Conservation (phyloP, 148 eudicot species). For the Oxyria digyna region DNA sequence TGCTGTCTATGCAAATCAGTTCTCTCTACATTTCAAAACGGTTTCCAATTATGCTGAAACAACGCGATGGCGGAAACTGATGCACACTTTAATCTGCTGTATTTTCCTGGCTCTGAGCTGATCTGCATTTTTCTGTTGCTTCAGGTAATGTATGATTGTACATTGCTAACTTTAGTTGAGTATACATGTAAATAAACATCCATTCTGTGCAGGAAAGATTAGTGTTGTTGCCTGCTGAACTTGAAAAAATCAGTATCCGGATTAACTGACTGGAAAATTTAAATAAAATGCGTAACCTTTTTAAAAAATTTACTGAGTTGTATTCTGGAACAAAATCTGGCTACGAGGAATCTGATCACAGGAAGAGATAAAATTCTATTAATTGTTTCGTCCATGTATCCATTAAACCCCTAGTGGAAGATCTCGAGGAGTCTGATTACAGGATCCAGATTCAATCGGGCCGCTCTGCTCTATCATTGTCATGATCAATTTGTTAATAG, state of each 20-base stretch:
- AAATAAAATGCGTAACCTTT: too few relatives aligned
- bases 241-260: background rate
- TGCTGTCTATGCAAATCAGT: background rate
- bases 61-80: background rate
- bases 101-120: background rate
- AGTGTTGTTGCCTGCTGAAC: background rate
- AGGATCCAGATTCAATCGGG: background rate
- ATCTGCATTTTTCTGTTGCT: background rate
- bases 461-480: background rate
- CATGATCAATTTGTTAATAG: background rate
- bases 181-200: too few relatives aligned
- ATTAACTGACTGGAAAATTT: background rate
- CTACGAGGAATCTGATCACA: background rate
- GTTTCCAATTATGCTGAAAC: background rate
- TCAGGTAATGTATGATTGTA: background rate
- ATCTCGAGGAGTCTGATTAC: background rate
- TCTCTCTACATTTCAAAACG: background rate
- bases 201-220: background rate
- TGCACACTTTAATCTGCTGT: background rate
- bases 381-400: background rate
- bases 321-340: background rate
- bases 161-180: too few relatives aligned
- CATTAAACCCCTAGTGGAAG: background rate
- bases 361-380: too few relatives aligned
- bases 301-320: background rate